Percentiles rank a stretch among this genome's conserved stretches.
These are phyloP conservation scores for Lycium ferocissimum DNA, from an alignment of 257 asterid genomes.

Conservation along the genomic window DNA sequence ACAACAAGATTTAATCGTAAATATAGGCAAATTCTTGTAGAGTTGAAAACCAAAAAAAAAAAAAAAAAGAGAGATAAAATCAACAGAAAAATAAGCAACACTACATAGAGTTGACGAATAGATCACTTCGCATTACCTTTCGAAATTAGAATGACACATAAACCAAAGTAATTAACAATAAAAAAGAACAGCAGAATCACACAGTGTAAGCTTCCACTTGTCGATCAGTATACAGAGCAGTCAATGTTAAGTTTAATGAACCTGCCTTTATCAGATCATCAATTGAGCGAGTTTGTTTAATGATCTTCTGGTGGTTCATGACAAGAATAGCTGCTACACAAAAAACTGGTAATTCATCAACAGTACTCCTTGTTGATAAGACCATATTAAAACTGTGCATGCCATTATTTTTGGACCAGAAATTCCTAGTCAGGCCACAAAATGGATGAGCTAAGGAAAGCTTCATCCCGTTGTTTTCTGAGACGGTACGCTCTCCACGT, in stretches of 20 bases:
- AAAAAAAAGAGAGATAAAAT: neutral
- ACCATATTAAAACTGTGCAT: slow-evolving; percentile 54
- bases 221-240: neutral
- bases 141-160: neutral
- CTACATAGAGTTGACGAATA: neutral
- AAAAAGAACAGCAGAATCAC: neutral
- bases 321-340: slow-evolving; percentile 96
- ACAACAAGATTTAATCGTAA: neutral
- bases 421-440: slow-evolving; percentile 86
- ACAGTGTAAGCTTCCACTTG: neutral
- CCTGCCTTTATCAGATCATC: slow-evolving; percentile 97
- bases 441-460: slow-evolving; percentile 66
- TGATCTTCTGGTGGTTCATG: slow-evolving; percentile 85
- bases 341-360: slow-evolving; percentile 91
- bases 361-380: slow-evolving; percentile 70
- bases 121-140: slow-evolving; percentile 10
- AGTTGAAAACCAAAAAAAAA: neutral
- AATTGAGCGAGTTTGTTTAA: slow-evolving; percentile 78
- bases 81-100: neutral
- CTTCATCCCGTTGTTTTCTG: slow-evolving; percentile 61
- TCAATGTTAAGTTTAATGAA: slow-evolving; percentile 41
- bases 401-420: slow-evolving; percentile 77
- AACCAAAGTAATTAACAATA: slow-evolving; percentile 10
- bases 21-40: neutral
- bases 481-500: slow-evolving; percentile 50